Base-by-base conservation (phyloP, 805 yeast genomes). In the Saccharomyces paradoxus region DNA sequence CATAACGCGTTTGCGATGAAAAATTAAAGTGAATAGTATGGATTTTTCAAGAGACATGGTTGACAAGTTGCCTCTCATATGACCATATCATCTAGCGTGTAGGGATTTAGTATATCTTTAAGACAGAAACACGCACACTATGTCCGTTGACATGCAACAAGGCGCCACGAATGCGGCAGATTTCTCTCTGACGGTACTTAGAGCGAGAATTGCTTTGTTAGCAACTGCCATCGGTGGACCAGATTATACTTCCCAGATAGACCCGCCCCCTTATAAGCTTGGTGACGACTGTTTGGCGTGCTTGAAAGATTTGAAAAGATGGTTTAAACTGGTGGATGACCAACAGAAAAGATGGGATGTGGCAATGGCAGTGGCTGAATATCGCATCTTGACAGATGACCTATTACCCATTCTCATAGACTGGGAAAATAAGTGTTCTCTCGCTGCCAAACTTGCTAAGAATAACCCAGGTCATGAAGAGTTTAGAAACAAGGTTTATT, bases 211-310 rank as follows among this genome's bases (percentile, higher is more conserved):
- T 31, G 80, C 91, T 13, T 82, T 88, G 47, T 76, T 91, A 44
- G 89, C 90, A 3, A 81, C 96, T 3, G 96, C 98, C 0, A 76
- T 92, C 2, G 99, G 99, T 53, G 98, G 97, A 1, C 80, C 84
- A 0, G 97, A 91, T 69, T 81, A 84, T 50, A 71, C 84, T 1
- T 74, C 84, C 0, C 67, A 71, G 4, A 58, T 66, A 2, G 67
- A 70, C 1, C 77, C 78, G 2, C 76, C 78, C 0, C 82, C 82
- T 0, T 94, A 94, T 64, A 81, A 81, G 56, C 77, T 91, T 2
- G 98, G 98, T 10, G 89, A 86, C 56, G 97, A 92, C 51, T 68
- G 73, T 30, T 60, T 79, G 30, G 90, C 90, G 0, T 89, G 97
- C 70, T 71, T 94, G 31, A 85, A 87, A 61, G 99, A 94, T 70